Evolutionary conservation across 2,329 filamentous ascomycete species (phyloP).

Genomic region (Diaporthe aspalathi): DNA sequence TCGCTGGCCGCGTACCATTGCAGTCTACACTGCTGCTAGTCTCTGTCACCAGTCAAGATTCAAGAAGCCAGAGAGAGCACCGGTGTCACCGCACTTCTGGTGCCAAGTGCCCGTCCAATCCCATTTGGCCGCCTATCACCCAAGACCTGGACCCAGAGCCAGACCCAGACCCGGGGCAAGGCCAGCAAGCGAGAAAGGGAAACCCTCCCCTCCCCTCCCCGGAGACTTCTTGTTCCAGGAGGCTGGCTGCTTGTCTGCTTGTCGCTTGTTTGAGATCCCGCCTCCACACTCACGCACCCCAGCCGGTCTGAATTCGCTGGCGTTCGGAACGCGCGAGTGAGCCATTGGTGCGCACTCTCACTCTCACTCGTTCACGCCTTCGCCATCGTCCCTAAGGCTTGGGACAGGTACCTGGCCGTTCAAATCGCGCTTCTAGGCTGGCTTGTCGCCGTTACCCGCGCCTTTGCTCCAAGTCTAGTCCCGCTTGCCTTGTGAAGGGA

Average conservation of each 20-base stretch:
- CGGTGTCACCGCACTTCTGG: constrained; percentile 37
- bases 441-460: constrained; percentile 8
- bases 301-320: constrained; percentile 30
- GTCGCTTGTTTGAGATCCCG: constrained; percentile 37
- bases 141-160: constrained; percentile 29
- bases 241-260: constrained; percentile 36
- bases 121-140: constrained; percentile 29
- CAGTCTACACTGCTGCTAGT: constrained; percentile 26
- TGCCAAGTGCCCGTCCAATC: constrained; percentile 34
- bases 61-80: constrained; percentile 20
- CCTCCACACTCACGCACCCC: constrained; percentile 36
- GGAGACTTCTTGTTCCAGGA: constrained; percentile 38
- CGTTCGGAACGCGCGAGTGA: constrained; percentile 18
- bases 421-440: constrained; percentile 2
- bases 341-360: constrained; percentile 8
- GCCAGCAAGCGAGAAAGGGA: constrained; percentile 36
- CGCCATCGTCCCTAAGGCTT: constrained; percentile 25
- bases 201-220: constrained; percentile 34
- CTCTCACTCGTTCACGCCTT: constrained; percentile 18
- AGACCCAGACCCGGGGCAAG: constrained; percentile 24
- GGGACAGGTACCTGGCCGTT: constrained; percentile 30
- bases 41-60: constrained; percentile 15
- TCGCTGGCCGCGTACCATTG: constrained; percentile 33
- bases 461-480: constrained; percentile 15
- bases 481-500: constrained; percentile 26